A percentile compares a stretch with the other conserved stretches of the same genome.
These are phyloP conservation scores for Coemansia sp. DNA, from an alignment of 192 early-diverging fungal genomes.

Conservation along the genomic window DNA sequence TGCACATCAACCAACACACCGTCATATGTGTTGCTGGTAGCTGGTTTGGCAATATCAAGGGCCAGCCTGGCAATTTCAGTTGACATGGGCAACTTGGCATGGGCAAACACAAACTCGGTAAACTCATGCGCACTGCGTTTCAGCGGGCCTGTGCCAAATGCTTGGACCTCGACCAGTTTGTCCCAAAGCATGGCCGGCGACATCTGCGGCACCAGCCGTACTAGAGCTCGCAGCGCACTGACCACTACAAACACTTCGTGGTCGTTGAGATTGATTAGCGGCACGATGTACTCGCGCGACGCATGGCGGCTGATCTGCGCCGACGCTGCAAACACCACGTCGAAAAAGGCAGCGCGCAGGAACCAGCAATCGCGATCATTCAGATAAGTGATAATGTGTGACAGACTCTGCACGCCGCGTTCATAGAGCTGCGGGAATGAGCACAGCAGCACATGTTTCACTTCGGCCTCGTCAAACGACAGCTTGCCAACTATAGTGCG, in stretches of 20 bases:
- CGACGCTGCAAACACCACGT: conserved; percentile 87
- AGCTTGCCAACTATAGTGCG: conserved; percentile 75
- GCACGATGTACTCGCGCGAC: conserved; percentile 91
- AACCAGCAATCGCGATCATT: conserved; percentile 93
- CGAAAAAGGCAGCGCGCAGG: conserved; percentile 91
- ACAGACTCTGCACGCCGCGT: conserved; percentile 56
- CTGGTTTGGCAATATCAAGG: conserved; percentile 22
- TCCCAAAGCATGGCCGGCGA: conserved; percentile 51
- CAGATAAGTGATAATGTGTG: conserved; percentile 95
- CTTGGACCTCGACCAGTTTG: conserved; percentile 45
- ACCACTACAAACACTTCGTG: conserved; percentile 90
- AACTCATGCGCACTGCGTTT: conserved; percentile 26
- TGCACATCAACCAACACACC: neutral
- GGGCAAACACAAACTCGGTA: conserved; percentile 25
- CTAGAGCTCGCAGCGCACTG: conserved; percentile 81
- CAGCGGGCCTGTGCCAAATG: conserved; percentile 19
- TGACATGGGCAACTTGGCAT: conserved; percentile 33
- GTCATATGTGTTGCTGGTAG: neutral
- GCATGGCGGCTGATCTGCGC: conserved; percentile 83
- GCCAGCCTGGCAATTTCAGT: conserved; percentile 20
- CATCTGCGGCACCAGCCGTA: conserved; percentile 61
- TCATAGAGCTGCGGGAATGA: conserved; percentile 49
- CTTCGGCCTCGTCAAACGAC: conserved; percentile 76
- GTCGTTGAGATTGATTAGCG: conserved; percentile 89
- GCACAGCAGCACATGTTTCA: conserved; percentile 81